Base-by-base conservation (phyloP, 169 alveolate species). In the Theileria equi region DNA sequence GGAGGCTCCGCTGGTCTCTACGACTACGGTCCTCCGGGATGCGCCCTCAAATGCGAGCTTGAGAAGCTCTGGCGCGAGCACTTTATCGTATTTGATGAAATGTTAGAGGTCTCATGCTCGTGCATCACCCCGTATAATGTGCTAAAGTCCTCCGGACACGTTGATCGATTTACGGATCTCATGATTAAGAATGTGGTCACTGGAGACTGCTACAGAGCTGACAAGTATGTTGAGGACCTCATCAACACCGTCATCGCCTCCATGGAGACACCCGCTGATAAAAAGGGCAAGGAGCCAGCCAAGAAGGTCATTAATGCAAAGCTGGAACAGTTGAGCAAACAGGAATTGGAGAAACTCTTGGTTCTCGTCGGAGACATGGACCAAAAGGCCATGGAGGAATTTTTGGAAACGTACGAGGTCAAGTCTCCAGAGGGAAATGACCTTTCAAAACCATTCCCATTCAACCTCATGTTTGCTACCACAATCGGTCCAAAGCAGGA, bases 21-120 rank as follows among this genome's bases (percentile, higher is more conserved):
- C 80, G 99, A 95, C 83, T 95, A 89, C 82, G 99, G 99, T 25
- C 98, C 98, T 6, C 95, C 97, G 13, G 98, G 99, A 19, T 92
- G 98, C 65, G 97, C 97, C 1, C 81, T 97, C 40, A 96, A 96
- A 90, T 87, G 89, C 25, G 95, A 96, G 54, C 87, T 97, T 3
- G 98, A 94, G 70, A 77, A 76, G 38, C 88, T 90, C 36, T 97
- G 99, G 99, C 89, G 99, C 62, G 88, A 91, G 50, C 99, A 96
- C 76, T 97, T 96, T 80, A 91, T 96, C 36, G 79, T 95, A 38
- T 96, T 92, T 59, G 99, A 97, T 63, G 98, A 95, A 54, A 92
- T 97, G 98, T 84, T 96, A 53, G 99, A 97, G 67, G 91, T 96
- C 7, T 77, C 71, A 29, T 81, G 92, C 13, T 88, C 97, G 3